Conservation (phyloP, 495 filamentous ascomycete species). For the Gamarada debralockiae region DNA sequence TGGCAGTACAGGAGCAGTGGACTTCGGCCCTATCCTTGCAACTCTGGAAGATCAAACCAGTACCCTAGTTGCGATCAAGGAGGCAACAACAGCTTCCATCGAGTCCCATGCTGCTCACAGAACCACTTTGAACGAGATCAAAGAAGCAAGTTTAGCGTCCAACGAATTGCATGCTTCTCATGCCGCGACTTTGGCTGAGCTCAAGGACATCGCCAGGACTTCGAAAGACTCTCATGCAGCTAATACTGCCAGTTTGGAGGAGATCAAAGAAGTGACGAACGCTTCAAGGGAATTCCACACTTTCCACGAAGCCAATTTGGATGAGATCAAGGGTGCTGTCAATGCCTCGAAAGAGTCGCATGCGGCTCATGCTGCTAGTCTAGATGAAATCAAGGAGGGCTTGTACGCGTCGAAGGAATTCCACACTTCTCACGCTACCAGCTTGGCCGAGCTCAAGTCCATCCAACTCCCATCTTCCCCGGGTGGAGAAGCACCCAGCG, state of each 20-base stretch:
- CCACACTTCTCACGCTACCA: neutral
- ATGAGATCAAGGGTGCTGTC: neutral
- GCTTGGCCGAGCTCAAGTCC: constrained; percentile 6
- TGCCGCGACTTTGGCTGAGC: constrained; percentile 4
- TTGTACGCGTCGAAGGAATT: neutral
- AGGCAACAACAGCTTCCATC: neutral
- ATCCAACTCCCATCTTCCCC: neutral
- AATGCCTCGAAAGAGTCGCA: neutral
- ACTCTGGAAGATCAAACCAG: neutral
- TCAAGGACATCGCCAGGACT: constrained; percentile 8
- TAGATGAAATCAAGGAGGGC: constrained; percentile 1
- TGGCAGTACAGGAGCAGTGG: neutral
- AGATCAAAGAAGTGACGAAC: constrained; percentile 5
- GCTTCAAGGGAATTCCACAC: neutral
- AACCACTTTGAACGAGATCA: constrained; percentile 6
- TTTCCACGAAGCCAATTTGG: neutral
- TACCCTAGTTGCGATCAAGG: neutral
- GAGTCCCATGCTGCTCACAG: constrained; percentile 15
- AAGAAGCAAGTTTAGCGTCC: constrained; percentile 6
- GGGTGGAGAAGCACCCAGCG: neutral
- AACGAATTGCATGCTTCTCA: constrained; percentile 19
- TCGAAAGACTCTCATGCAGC: constrained; percentile 15
- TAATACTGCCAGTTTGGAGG: constrained; percentile 3
- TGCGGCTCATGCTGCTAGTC: neutral
- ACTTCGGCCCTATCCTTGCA: too few species aligned